Evolutionary conservation across 176 grass and related monocot species (phyloP), one percentile per base, ranked within the genome.

Genomic region (Oryza punctata): DNA sequence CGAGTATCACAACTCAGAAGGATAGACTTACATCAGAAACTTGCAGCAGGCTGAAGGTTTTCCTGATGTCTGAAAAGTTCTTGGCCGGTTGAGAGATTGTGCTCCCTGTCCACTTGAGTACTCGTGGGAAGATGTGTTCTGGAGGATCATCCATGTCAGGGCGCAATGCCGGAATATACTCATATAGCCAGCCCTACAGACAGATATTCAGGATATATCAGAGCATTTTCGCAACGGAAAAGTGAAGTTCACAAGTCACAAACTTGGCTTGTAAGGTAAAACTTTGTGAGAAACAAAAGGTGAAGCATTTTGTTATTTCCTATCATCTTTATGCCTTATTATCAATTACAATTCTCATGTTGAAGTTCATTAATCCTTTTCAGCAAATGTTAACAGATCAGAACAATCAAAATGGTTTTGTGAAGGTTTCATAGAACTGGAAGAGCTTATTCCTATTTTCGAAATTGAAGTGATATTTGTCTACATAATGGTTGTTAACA

Each of bases 141-240:
- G 73, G 82, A 69, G 16, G 45, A 85, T 70, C 73, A 37, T 77
- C 47, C 16, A 15, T 85, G 26, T 32, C 73, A 12, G 73, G 73
- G 7, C 73, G 73, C 46, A 77, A n/a, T 40, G 25, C 10, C 23
- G 65, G 82, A 68, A 69, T 57, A 67, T 76, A 59, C 65, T 84
- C 82, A 10, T 84, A 76, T 57, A 76, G 67, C 81, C 82, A 84
- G 6, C 57, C 72, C 82, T 84, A 40, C 1, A 50, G 15, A 4
- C 9, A 83, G 21, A 75, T 3, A 82, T 21, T 64, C 60, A 37
- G 65, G 25, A 15, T 49, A 50, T n/a, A 52, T 75, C 74, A 83
- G 41, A 75, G 26, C 8, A 50, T 25, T 45, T 75, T 14, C 27
- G 29, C 60, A 32, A 18, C 12, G 4, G 28, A 66, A 16, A 3